These are phyloP conservation scores for Delonix regia DNA, from an alignment of 306 rosid species.

Conservation along the genomic window DNA sequence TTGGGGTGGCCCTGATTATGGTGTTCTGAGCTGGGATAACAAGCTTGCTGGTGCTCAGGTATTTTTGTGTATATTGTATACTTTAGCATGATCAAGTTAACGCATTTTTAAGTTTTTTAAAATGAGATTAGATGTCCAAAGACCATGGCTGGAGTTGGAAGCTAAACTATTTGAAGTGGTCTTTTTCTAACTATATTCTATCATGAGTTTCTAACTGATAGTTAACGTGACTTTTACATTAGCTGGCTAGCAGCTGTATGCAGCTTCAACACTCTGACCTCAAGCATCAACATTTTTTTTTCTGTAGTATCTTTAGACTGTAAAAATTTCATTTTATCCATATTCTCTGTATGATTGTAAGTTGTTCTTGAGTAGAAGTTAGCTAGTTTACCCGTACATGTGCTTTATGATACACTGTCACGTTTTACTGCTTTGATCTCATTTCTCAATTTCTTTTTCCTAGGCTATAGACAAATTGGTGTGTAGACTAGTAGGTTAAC, in stretches of 20 bases:
- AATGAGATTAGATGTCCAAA: neutral
- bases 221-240: neutral
- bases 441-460: neutral
- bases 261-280: neutral
- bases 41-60: constrained; percentile 94
- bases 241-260: neutral
- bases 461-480: neutral
- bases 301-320: neutral
- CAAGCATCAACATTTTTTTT: neutral
- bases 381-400: neutral
- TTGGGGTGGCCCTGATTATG: constrained; percentile 92
- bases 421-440: neutral
- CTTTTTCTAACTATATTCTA: neutral
- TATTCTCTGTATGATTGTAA: neutral
- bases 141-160: neutral
- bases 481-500: neutral
- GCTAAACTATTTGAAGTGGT: neutral
- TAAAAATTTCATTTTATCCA: neutral
- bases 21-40: constrained; percentile 90
- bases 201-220: neutral
- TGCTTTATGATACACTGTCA: neutral
- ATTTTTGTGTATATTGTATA: neutral
- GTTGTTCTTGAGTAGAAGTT: neutral
- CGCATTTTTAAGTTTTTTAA: neutral
- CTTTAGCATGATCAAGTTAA: neutral